Percentiles rank a stretch among this genome's conserved stretches.
Evolutionary conservation across 768 basidiomycete genomes (phyloP).

Genomic region (Exidia glandulosa): DNA sequence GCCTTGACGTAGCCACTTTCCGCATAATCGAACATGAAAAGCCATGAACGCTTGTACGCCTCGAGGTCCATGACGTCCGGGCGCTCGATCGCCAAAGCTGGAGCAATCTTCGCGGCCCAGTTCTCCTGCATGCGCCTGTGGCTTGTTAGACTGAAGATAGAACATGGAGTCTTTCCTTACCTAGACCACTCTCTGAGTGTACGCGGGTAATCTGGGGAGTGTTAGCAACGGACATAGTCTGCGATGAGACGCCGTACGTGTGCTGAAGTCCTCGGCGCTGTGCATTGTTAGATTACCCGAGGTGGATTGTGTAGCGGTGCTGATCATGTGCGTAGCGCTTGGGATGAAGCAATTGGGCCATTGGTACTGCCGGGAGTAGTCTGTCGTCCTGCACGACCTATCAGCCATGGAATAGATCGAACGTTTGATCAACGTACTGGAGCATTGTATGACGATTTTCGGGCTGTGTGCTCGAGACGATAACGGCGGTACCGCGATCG

Average conservation of each 20-base stretch:
- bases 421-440: constrained; percentile 8
- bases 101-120: constrained; percentile 36
- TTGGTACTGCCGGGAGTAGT: constrained; percentile 19
- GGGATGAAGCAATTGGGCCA: constrained; percentile 19
- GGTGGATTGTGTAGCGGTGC: constrained; percentile 8
- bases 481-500: constrained; percentile 52
- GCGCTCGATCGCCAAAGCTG: constrained; percentile 27
- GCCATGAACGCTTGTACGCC: constrained; percentile 72
- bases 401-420: not conserved
- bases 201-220: constrained; percentile 11
- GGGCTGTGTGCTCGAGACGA: constrained; percentile 61
- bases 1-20: constrained; percentile 71
- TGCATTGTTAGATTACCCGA: constrained; percentile 10
- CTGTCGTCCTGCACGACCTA: constrained; percentile 11
- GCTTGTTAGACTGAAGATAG: not conserved
- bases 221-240: not conserved
- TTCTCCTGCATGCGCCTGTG: not conserved
- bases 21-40: constrained; percentile 74
- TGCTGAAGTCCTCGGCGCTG: constrained; percentile 1
- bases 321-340: constrained; percentile 6
- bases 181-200: constrained; percentile 22
- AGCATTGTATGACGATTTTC: constrained; percentile 35
- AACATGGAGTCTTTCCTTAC: constrained; percentile 4
- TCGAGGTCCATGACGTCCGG: constrained; percentile 45
- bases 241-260: constrained; percentile 7